Percentiles rank a stretch among this genome's conserved stretches.
phyloP scores from a whole-genome alignment of 1,284 basidiomycete genomes.

The Vanrija pseudolonga region DNA sequence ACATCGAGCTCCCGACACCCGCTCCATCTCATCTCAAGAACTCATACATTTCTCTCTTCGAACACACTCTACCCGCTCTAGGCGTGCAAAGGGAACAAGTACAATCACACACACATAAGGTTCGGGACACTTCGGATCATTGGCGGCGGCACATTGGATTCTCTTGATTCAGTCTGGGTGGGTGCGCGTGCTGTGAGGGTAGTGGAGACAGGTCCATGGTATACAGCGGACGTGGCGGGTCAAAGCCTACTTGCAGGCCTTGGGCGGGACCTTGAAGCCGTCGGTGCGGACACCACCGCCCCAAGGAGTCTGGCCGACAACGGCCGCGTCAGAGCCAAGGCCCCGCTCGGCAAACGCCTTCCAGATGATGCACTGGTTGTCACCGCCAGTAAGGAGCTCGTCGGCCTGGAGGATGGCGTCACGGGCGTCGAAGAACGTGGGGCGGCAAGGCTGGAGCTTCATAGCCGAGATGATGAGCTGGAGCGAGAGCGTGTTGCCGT shows the following conservation, averaged over 20 bases:
- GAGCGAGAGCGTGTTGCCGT: constrained; percentile 82
- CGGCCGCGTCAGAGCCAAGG: constrained; percentile 68
- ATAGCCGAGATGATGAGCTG: constrained; percentile 88
- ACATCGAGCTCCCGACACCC: no score
- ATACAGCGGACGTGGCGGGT: not conserved
- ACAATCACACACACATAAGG: not conserved
- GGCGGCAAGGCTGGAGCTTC: constrained; percentile 91
- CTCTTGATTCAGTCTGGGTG: not conserved
- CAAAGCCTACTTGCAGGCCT: constrained; percentile 41
- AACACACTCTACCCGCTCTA: constrained; percentile 1
- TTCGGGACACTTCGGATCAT: not conserved
- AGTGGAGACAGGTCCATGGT: not conserved
- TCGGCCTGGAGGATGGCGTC: constrained; percentile 95
- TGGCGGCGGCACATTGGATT: not conserved
- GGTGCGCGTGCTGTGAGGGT: not conserved
- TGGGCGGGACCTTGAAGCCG: constrained; percentile 50
- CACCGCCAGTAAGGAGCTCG: constrained; percentile 79
- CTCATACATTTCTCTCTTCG: no score
- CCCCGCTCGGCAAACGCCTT: constrained; percentile 77
- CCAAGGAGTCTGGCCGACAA: constrained; percentile 83
- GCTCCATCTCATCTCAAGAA: no score
- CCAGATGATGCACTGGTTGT: constrained; percentile 90
- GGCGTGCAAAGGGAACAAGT: not conserved
- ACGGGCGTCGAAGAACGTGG: constrained; percentile 85
- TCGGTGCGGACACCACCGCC: constrained; percentile 70